Conservation (phyloP, 768 basidiomycete genomes). For the Rhizopogon vinicolor region DNA sequence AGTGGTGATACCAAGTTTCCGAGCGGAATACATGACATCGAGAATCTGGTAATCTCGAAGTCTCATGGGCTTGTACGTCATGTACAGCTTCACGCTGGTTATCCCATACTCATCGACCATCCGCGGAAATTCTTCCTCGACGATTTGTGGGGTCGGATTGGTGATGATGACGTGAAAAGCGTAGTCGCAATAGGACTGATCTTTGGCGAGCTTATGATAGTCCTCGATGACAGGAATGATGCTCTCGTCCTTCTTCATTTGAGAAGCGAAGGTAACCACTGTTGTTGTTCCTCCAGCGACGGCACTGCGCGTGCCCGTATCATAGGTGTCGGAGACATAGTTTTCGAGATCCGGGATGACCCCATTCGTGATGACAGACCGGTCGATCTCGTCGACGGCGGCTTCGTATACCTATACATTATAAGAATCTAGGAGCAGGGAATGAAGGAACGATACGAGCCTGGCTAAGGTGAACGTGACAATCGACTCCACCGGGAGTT, state of each 20-base stretch:
- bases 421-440: too few species aligned
- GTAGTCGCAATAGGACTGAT: conserved; percentile 26
- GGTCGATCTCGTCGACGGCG: conserved; percentile 1
- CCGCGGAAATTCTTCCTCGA: conserved; percentile 27
- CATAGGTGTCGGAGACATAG: conserved; percentile 26
- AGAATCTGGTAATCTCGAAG: conserved; percentile 29
- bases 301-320: conserved; percentile 26
- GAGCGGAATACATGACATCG: conserved; percentile 25
- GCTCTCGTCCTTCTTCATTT: conserved; percentile 15
- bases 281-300: conserved; percentile 29
- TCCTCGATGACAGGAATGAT: conserved; percentile 24
- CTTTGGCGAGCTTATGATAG: conserved; percentile 26
- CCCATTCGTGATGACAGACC: conserved; percentile 1
- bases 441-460: not conserved
- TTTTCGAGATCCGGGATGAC: conserved; percentile 4
- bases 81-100: conserved; percentile 30
- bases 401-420: conserved; percentile 3
- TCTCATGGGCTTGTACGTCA: conserved; percentile 30
- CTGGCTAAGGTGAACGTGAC: conserved; percentile 32
- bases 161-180: conserved; percentile 31
- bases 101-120: conserved; percentile 29
- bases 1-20: conserved; percentile 14
- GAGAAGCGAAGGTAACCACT: conserved; percentile 32
- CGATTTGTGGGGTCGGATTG: conserved; percentile 25
- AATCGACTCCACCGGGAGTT: conserved; percentile 32